A percentile compares a stretch with the other conserved stretches of the same genome.
These are phyloP conservation scores for Candolleomyces eurysporus DNA, from an alignment of 768 basidiomycete genomes.

Conservation along the genomic window DNA sequence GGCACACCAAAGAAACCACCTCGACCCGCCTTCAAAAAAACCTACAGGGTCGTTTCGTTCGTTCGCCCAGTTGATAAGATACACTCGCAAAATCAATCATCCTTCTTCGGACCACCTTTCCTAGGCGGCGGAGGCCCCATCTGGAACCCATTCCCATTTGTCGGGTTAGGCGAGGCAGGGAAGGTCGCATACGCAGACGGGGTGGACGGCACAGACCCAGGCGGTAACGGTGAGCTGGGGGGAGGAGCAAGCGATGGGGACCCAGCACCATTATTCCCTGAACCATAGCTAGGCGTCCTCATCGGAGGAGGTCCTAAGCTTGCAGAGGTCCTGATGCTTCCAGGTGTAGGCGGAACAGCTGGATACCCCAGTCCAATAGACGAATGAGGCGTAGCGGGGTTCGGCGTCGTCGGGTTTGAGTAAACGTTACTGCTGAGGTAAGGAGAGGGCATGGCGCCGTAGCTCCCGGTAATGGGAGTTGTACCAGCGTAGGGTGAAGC, in stretches of 20 bases:
- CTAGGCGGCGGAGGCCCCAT: constrained; percentile 24
- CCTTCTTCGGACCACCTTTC: constrained; percentile 30
- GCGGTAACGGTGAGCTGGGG: no score
- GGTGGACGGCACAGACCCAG: constrained; percentile 29
- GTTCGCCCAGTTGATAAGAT: not conserved
- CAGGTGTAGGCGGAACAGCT: constrained; percentile 11
- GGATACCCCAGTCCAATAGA: constrained; percentile 12
- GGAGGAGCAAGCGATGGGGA: constrained; percentile 13
- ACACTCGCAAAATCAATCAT: constrained; percentile 24
- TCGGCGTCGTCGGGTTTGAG: constrained; percentile 8
- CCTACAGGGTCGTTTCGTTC: not conserved
- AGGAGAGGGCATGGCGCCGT: constrained; percentile 25
- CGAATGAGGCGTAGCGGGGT: constrained; percentile 16
- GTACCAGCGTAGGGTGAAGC: constrained; percentile 32
- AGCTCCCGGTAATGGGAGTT: constrained; percentile 30
- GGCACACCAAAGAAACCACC: not conserved
- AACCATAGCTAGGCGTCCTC: constrained; percentile 20
- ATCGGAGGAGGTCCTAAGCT: constrained; percentile 18
- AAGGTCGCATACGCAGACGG: constrained; percentile 31
- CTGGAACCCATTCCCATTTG: constrained; percentile 23
- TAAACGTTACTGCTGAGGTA: constrained; percentile 18
- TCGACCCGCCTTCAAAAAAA: not conserved
- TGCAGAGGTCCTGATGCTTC: constrained; percentile 14
- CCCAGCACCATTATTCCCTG: constrained; percentile 7
- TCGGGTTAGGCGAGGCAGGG: constrained; percentile 30